A percentile compares a stretch with the other conserved stretches of the same genome.
phyloP scores from a whole-genome alignment of 176 grass and related monocot species.

The Saccharum spontaneum region DNA sequence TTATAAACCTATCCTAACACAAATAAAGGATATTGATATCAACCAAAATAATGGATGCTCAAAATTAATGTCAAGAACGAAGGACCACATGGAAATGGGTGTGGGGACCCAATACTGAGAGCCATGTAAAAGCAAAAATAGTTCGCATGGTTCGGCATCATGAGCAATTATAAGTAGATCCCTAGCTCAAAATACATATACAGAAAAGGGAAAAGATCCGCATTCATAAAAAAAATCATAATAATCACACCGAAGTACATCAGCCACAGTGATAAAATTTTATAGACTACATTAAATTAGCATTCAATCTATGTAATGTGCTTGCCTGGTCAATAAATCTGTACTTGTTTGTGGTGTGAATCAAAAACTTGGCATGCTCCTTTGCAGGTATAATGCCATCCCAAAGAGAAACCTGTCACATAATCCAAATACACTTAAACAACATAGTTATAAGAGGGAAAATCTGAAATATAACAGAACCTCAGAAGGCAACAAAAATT shows the following conservation, averaged over 20 bases:
- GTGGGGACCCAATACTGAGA: not conserved
- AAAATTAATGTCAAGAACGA: not conserved
- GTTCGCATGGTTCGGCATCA: not conserved
- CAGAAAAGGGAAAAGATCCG: not conserved
- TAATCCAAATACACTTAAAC: not conserved
- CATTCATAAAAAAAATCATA: not conserved
- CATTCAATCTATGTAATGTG: not conserved
- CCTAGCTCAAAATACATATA: slow-evolving; percentile 2
- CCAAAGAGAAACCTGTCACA: slow-evolving; percentile 86
- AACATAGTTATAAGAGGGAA: not conserved
- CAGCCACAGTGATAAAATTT: not conserved
- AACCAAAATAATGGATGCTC: not conserved
- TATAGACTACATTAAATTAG: slow-evolving; percentile 3
- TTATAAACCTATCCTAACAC: not conserved
- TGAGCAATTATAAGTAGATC: not conserved
- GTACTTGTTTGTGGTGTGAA: slow-evolving; percentile 99
- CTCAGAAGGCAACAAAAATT: not conserved
- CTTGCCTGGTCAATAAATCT: slow-evolving; percentile 95
- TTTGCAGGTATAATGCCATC: slow-evolving; percentile 98
- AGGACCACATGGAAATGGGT: not conserved
- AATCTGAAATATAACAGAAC: not conserved
- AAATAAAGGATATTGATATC: not conserved
- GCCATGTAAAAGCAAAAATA: not conserved
- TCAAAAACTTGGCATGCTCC: slow-evolving; percentile 84
- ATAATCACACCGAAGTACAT: slow-evolving; percentile 3